Evolutionary conservation across 1,284 basidiomycete genomes (phyloP).

Genomic region (Boletus sp.): DNA sequence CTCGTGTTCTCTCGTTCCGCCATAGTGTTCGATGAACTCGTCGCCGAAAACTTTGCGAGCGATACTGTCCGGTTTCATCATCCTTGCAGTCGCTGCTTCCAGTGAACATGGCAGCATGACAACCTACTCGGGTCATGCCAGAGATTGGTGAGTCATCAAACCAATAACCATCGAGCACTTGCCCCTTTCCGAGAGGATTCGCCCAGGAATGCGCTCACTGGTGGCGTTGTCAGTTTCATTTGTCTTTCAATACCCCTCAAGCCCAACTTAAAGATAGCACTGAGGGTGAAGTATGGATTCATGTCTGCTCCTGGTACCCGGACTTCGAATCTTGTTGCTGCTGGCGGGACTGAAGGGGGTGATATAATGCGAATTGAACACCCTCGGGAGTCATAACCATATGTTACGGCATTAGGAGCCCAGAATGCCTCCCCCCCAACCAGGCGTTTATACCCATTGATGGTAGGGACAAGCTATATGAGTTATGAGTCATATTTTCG

Average conservation of each 20-base stretch:
- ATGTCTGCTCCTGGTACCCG: slow-evolving; percentile 97
- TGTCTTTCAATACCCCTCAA: slow-evolving; percentile 84
- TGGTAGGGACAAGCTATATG: slow-evolving; percentile 80
- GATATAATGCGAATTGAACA: slow-evolving; percentile 91
- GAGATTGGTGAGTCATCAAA: background rate
- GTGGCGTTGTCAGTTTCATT: slow-evolving; percentile 66
- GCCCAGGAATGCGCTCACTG: slow-evolving; percentile 53
- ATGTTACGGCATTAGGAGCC: slow-evolving; percentile 92
- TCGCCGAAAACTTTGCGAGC: slow-evolving; percentile 87
- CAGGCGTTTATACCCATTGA: slow-evolving; percentile 97
- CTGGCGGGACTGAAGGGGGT: slow-evolving; percentile 78
- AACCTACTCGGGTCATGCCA: slow-evolving; percentile 40
- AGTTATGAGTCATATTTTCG: slow-evolving; percentile 2
- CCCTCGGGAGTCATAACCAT: slow-evolving; percentile 92
- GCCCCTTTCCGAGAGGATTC: slow-evolving; percentile 36
- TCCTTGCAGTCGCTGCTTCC: slow-evolving; percentile 73
- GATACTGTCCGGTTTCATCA: slow-evolving; percentile 77
- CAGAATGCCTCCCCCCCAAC: slow-evolving; percentile 94
- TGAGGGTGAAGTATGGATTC: slow-evolving; percentile 87
- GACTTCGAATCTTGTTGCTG: slow-evolving; percentile 86
- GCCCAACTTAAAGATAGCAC: slow-evolving; percentile 85
- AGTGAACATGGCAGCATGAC: slow-evolving; percentile 76
- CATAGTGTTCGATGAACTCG: slow-evolving; percentile 91
- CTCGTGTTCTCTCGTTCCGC: slow-evolving; percentile 89
- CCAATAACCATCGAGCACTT: slow-evolving; percentile 1